Evolutionary conservation across 176 grass and related monocot genomes (phyloP).

Genomic region (Triticum monococcum): DNA sequence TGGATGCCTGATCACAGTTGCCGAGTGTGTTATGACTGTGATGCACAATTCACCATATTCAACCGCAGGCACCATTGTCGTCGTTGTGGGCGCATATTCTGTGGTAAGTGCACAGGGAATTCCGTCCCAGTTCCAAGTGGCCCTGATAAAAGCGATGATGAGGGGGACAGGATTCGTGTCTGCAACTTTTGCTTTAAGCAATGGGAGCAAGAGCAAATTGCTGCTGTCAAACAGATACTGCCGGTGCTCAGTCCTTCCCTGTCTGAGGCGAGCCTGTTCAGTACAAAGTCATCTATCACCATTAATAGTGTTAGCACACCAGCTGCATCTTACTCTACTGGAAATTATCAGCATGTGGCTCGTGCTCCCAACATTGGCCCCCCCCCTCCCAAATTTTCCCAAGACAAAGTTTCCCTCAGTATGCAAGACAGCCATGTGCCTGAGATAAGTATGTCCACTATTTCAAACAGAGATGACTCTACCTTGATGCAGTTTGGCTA

Average conservation of each 20-base stretch:
- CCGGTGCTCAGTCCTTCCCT: conserved; percentile 47
- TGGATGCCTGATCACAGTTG: conserved; percentile 99
- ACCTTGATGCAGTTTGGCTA: conserved; percentile 58
- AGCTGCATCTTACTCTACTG: conserved; percentile 51
- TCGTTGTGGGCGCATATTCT: conserved; percentile 89
- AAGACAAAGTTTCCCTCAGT: conserved; percentile 45
- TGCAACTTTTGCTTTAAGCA: conserved; percentile 87
- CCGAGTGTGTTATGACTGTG: conserved; percentile 81
- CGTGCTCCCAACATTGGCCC: conserved; percentile 53
- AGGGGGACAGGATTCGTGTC: conserved; percentile 70
- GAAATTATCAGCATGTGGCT: conserved; percentile 53
- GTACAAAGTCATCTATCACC: conserved; percentile 64
- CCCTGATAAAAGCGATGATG: conserved; percentile 38
- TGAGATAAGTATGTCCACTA: conserved; percentile 47
- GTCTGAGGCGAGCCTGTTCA: conserved; percentile 57
- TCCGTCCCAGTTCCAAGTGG: conserved; percentile 57
- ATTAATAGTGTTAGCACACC: conserved; percentile 42
- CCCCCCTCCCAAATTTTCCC: conserved; percentile 34
- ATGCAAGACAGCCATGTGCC: conserved; percentile 41
- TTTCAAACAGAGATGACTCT: conserved; percentile 61
- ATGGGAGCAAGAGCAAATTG: conserved; percentile 69
- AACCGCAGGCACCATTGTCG: conserved; percentile 96
- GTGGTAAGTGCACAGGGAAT: conserved; percentile 81
- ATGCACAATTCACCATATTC: conserved; percentile 77
- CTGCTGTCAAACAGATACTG: conserved; percentile 36